Base-by-base conservation (phyloP, 2,329 filamentous ascomycete genomes). In the Diplodia mutila region DNA sequence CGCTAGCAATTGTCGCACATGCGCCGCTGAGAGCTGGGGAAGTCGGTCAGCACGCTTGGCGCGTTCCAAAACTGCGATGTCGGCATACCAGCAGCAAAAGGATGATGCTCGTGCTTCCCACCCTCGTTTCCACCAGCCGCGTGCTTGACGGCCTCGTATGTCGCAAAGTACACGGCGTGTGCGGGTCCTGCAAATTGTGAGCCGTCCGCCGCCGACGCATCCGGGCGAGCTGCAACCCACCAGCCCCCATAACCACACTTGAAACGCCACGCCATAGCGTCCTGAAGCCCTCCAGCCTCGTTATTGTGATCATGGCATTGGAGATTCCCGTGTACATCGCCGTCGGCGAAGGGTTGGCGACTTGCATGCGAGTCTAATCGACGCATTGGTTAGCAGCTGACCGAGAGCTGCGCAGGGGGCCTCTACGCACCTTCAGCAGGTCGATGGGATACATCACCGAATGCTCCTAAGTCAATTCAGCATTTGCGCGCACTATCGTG, bases 401-500 rank as follows among this genome's bases (percentile, higher is more conserved):
- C 34, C n/a, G 4, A 27, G 29, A 42, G 37, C 37, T 7, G 39
- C 49, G 27, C 34, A 42, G 18, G 21, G 9, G 52, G 55, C 25
- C 25, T 23, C 67, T 64, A 75, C 84, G 71, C 79, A 97, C 95
- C 91, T 99, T 99, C 78, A 99, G 91, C 73, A 97, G 89, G 83
- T 99, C 95, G 77, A 99, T 91, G 23, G 95, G 95, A 78, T 99
- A 99, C 95, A 99, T 98, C 75, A 97, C 94, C 69, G 94, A 96
- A 81, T 98, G 94, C 83, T 98, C 94, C 94, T 97, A 69, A 70
- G 59, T 69, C 70, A 72, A 54, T 61, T 78, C 70, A 78, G 68
- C 66, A 64, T 65, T 49, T 69, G 55, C 65, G 67, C 69, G 66
- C 67, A 68, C 57, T 65, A 8, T 46, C 18, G 42, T 46, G 42